Evolutionary conservation across 805 yeast species (phyloP).

Genomic region (Danielia reshetovae): DNA sequence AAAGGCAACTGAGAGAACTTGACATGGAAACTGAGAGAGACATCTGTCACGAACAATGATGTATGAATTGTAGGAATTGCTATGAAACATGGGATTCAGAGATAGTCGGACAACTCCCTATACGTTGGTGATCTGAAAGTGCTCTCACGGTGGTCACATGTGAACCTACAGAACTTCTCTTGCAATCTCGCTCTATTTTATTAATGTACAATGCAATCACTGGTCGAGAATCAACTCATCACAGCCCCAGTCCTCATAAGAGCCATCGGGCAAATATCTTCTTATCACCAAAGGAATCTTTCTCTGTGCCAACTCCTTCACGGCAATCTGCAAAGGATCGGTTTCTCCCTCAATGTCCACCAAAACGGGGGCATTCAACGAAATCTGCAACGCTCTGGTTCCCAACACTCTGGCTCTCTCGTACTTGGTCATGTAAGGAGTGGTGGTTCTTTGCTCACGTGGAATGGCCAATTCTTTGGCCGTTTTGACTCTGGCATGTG

Average conservation of each 20-base stretch:
- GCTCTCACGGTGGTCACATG: too few species aligned
- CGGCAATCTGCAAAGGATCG: constrained; percentile 95
- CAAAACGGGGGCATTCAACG: constrained; percentile 97
- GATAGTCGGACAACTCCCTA: too few species aligned
- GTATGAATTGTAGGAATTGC: too few species aligned
- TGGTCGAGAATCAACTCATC: constrained; percentile 92
- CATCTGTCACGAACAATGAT: too few species aligned
- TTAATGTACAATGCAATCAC: constrained; percentile 22
- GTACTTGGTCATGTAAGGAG: constrained; percentile 98
- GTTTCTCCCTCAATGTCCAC: constrained; percentile 99
- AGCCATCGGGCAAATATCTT: constrained; percentile 94
- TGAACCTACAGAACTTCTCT: too few species aligned
- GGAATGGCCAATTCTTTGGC: constrained; percentile 82
- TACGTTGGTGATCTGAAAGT: too few species aligned
- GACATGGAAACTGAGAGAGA: too few species aligned
- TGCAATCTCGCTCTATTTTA: neutral
- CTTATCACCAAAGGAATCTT: constrained; percentile 94
- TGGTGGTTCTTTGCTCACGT: constrained; percentile 83
- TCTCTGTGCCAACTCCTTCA: constrained; percentile 92
- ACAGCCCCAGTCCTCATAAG: constrained; percentile 98
- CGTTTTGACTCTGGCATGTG: constrained; percentile 51
- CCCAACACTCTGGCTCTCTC: constrained; percentile 98
- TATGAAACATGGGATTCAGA: too few species aligned
- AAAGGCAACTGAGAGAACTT: too few species aligned
- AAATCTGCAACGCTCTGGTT: constrained; percentile 94